phyloP scores from a whole-genome alignment of 1,284 basidiomycete species.

The Omphalotus olearius region DNA sequence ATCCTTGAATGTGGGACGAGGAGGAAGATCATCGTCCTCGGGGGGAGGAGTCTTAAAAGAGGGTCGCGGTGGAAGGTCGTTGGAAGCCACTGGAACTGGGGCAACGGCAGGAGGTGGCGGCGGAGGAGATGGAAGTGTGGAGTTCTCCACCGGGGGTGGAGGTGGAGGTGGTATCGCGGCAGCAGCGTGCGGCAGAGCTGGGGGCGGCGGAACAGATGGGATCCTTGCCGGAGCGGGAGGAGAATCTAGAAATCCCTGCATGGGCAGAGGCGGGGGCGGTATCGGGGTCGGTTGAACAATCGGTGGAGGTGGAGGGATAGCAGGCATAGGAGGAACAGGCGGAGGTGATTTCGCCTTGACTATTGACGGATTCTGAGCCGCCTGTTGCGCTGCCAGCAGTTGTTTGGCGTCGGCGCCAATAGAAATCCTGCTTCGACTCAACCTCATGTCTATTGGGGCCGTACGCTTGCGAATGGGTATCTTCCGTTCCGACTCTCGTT shows the following conservation, averaged over 20 bases:
- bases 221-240: constrained; percentile 15
- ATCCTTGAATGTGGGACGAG: constrained; percentile 48
- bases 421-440: constrained; percentile 71
- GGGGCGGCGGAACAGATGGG: constrained; percentile 28
- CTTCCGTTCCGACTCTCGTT: constrained; percentile 79
- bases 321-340: constrained; percentile 23
- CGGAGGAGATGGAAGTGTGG: neutral
- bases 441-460: constrained; percentile 83
- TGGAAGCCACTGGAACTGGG: constrained; percentile 15
- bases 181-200: constrained; percentile 15
- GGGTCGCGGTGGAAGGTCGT: constrained; percentile 39
- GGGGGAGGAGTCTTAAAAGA: constrained; percentile 49
- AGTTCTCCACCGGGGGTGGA: neutral
- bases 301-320: constrained; percentile 23
- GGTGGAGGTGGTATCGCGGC: neutral
- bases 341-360: constrained; percentile 38
- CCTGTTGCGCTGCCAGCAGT: constrained; percentile 72
- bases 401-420: constrained; percentile 74
- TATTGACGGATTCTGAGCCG: constrained; percentile 48
- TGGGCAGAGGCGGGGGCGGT: constrained; percentile 16
- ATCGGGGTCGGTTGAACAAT: constrained; percentile 10
- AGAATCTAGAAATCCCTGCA: constrained; percentile 15
- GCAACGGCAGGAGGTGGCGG: constrained; percentile 22
- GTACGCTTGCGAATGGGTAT: constrained; percentile 84
- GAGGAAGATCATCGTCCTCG: constrained; percentile 41